These are phyloP conservation scores for Triadica sebifera DNA, from an alignment of 345 rosid genomes.

Conservation along the genomic window DNA sequence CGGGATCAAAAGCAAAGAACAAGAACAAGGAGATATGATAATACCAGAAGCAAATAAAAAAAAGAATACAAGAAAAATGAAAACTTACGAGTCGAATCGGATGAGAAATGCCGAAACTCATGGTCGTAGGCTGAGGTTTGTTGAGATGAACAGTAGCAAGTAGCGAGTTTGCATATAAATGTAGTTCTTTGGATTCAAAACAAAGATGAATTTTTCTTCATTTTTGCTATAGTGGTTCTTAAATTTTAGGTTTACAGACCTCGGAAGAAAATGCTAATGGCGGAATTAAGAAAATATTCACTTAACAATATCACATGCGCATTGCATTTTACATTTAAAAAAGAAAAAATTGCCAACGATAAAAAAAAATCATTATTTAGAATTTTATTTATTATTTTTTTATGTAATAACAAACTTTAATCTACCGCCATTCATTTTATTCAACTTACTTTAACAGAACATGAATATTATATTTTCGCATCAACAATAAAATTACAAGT, in stretches of 20 bases:
- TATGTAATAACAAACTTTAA: no score
- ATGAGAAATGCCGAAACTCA: conserved; percentile 39
- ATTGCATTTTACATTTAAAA: no score
- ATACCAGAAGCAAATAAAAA: conserved; percentile 2
- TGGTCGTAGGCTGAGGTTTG: conserved; percentile 9
- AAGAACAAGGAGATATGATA: background rate
- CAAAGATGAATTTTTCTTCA: background rate
- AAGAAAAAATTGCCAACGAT: no score
- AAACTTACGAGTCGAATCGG: conserved; percentile 42
- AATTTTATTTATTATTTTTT: no score
- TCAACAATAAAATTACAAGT: no score
- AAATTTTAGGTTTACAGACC: background rate
- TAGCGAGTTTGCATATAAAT: background rate
- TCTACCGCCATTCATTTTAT: no score
- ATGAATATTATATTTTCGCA: no score
- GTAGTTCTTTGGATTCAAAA: background rate
- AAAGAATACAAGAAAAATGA: background rate
- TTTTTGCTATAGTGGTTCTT: background rate
- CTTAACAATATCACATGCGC: no score
- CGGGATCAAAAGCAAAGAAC: background rate
- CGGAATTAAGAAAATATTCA: background rate
- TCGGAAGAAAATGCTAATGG: background rate
- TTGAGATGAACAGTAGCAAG: background rate
- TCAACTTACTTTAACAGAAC: no score
- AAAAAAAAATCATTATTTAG: no score